A percentile compares a stretch with the other conserved stretches of the same genome.
phyloP scores from a whole-genome alignment of 805 yeast species.

The Barnettozyma pratensis region DNA sequence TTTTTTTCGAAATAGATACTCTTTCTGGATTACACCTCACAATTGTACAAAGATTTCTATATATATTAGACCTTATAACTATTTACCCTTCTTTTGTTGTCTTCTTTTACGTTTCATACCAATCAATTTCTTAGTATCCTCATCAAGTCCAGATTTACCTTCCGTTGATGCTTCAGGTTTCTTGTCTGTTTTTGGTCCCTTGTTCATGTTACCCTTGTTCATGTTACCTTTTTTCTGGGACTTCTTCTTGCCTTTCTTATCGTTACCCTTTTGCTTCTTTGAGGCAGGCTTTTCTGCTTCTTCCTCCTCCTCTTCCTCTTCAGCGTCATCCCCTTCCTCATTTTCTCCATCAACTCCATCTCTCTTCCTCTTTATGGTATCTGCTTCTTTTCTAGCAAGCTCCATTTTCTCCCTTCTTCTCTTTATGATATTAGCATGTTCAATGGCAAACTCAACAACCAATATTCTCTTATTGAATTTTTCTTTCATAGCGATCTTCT shows the following conservation, averaged over 20 bases:
- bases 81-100: conserved; percentile 35
- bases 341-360: conserved; percentile 19
- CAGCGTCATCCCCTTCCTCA: conserved; percentile 14
- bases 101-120: conserved; percentile 67
- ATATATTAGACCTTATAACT: background rate
- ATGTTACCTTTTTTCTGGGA: conserved; percentile 11
- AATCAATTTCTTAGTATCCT: conserved; percentile 56
- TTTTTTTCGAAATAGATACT: no score
- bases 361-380: conserved; percentile 21
- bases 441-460: conserved; percentile 93
- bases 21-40: no score
- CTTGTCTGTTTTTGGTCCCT: conserved; percentile 28
- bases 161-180: conserved; percentile 11
- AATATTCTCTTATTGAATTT: conserved; percentile 59
- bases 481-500: conserved; percentile 48
- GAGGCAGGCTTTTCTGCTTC: conserved; percentile 15
- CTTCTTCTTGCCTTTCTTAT: conserved; percentile 9
- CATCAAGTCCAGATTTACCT: conserved; percentile 37
- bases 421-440: conserved; percentile 88
- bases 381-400: conserved; percentile 33
- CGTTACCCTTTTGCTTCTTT: conserved; percentile 10
- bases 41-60: background rate
- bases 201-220: conserved; percentile 42
- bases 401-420: conserved; percentile 72
- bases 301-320: conserved; percentile 15